Base-by-base conservation (phyloP, 768 basidiomycete genomes). In the Lanmaoa rubissima region DNA sequence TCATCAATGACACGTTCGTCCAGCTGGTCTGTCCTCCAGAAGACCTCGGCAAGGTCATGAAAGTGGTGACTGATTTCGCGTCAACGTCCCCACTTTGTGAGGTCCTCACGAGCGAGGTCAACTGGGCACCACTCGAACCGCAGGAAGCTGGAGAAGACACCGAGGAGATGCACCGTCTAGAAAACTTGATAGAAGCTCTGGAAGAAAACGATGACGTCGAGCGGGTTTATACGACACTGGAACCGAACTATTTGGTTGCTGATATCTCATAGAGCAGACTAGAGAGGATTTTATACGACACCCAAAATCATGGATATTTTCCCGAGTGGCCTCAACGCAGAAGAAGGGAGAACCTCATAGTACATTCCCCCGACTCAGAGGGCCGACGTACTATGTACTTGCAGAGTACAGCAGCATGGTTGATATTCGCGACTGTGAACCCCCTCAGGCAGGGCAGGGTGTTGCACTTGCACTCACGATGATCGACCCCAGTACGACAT, bases 131-230 rank as follows among this genome's bases (percentile, higher is more conserved):
- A 1, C 60, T 76, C 2, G 80, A 83, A 54, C 59, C 71, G 16
- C 62, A 67, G 13, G 74, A 73, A 8, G 67, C 71, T 5, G 54
- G 39, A 11, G 76, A 77, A 28, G 81, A 82, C 8, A 61, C 70
- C 31, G 70, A 74, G 50, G 60, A 58, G 64, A 69, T 24, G 57
- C 55, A 40, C 31, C 74, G 72, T 46, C 65, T 87, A 9, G 72
- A 74, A 34, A 65, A 67, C 12, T 71, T 88, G 21, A 70, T 85
- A 19, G 76, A 80, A 42, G 78, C 75, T 5, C 67, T 88, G 48
- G 83, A 85, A 67, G 80, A 74, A 24, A 73, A 82, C 56, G 82
- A 81, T 51, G 87, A 88, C 64, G 80, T 80, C 13, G 70, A 82
- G 54, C 77, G 77, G 54, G 82, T 88, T 26, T 86, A 81, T 74